phyloP scores from a whole-genome alignment of 78 protist species.

The Guillardia theta region DNA sequence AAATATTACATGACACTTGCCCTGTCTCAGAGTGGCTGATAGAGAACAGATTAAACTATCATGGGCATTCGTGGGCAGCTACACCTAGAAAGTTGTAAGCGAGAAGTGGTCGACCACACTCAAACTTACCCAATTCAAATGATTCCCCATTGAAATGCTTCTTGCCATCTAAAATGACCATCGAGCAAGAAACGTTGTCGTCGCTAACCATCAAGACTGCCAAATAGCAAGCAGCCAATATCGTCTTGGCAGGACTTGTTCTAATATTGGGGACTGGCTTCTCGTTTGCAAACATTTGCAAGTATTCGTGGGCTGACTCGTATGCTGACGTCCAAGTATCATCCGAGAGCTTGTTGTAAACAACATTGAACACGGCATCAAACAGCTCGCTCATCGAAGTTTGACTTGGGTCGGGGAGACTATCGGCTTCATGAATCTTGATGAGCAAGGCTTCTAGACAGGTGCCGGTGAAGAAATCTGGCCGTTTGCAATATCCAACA shows the following conservation, averaged over 20 bases:
- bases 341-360: neutral
- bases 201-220: neutral
- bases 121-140: too few species aligned
- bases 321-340: neutral
- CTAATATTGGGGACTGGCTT: slow-evolving; percentile 1
- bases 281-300: neutral
- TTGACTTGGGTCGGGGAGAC: neutral
- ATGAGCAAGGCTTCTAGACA: neutral
- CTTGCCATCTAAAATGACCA: neutral
- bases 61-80: too few species aligned
- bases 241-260: neutral
- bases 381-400: neutral
- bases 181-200: neutral
- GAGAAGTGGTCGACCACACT: too few species aligned
- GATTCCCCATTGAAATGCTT: too few species aligned
- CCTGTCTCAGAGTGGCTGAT: too few species aligned
- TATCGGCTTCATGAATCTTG: neutral
- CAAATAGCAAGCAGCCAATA: neutral
- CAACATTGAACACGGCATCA: neutral
- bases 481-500: too few species aligned
- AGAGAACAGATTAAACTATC: too few species aligned
- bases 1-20: too few species aligned
- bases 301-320: neutral
- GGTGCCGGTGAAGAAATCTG: too few species aligned
- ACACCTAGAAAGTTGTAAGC: too few species aligned